phyloP scores from a whole-genome alignment of 1,284 basidiomycete species.

The Trichosporon coremiiforme region DNA sequence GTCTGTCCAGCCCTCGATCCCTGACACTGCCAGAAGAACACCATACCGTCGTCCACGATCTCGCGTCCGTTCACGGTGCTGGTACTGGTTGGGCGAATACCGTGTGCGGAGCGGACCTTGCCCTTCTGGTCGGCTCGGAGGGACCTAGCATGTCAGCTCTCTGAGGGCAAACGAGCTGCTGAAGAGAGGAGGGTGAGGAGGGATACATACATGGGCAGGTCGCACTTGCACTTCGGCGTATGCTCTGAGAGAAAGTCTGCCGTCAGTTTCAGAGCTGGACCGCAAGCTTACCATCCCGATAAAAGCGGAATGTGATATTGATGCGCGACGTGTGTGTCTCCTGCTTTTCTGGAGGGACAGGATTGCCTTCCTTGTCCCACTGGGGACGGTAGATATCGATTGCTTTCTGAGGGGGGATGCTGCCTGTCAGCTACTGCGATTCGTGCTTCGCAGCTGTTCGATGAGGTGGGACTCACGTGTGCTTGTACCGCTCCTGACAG shows the following conservation, averaged over 20 bases:
- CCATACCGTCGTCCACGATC: conserved; percentile 54
- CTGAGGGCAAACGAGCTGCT: no score
- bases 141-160: conserved; percentile 35
- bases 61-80: conserved; percentile 11
- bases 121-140: conserved; percentile 57
- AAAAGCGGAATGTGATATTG: conserved; percentile 77
- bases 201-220: conserved; percentile 63
- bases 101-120: conserved; percentile 39
- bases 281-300: conserved; percentile 41
- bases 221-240: conserved; percentile 70
- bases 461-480: conserved; percentile 45
- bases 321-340: conserved; percentile 70
- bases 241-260: conserved; percentile 72
- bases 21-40: conserved; percentile 87
- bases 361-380: conserved; percentile 47
- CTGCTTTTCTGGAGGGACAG: conserved; percentile 41
- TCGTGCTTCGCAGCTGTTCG: no score
- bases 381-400: conserved; percentile 75
- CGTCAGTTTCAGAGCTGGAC: conserved; percentile 41
- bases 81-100: neutral
- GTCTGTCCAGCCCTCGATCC: conserved; percentile 71
- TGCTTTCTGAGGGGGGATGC: conserved; percentile 70
- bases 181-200: no score
- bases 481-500: conserved; percentile 84
- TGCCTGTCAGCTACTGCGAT: conserved; percentile 25